Conservation (phyloP, 352 stramenopile genomes). For the Phytophthora kernoviae region DNA sequence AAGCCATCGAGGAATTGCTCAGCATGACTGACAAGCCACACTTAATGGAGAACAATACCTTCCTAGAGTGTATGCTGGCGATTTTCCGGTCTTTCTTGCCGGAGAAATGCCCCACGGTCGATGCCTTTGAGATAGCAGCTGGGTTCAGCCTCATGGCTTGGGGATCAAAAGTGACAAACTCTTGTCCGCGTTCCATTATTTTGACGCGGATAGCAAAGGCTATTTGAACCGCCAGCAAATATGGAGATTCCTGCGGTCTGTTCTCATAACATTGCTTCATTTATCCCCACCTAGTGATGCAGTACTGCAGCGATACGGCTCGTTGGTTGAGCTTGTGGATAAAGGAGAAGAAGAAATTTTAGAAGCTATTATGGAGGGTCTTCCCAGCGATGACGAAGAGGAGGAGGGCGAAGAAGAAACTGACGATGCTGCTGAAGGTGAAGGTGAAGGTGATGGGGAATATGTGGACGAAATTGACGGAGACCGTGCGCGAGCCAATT, state of each 20-base stretch:
- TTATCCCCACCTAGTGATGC: constrained; percentile 70
- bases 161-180: constrained; percentile 90
- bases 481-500: constrained; percentile 46
- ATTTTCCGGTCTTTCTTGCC: constrained; percentile 79
- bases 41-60: constrained; percentile 77
- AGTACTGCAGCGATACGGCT: constrained; percentile 61
- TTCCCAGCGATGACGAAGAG: constrained; percentile 33
- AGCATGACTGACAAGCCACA: constrained; percentile 77
- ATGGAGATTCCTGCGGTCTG: constrained; percentile 83
- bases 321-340: constrained; percentile 75
- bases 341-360: constrained; percentile 81
- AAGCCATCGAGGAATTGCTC: constrained; percentile 78
- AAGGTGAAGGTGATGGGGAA: constrained; percentile 26
- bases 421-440: constrained; percentile 24
- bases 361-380: constrained; percentile 70
- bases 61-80: constrained; percentile 77
- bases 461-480: constrained; percentile 47
- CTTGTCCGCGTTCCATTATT: constrained; percentile 83
- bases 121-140: constrained; percentile 85
- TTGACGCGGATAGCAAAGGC: constrained; percentile 80
- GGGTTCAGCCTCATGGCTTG: constrained; percentile 82
- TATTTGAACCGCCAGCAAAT: constrained; percentile 82
- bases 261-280: constrained; percentile 76
- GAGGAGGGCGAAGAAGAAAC: constrained; percentile 35
- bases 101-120: constrained; percentile 64